Base-by-base conservation (phyloP, 345 rosid species). In the Leavenworthia alabamica region DNA sequence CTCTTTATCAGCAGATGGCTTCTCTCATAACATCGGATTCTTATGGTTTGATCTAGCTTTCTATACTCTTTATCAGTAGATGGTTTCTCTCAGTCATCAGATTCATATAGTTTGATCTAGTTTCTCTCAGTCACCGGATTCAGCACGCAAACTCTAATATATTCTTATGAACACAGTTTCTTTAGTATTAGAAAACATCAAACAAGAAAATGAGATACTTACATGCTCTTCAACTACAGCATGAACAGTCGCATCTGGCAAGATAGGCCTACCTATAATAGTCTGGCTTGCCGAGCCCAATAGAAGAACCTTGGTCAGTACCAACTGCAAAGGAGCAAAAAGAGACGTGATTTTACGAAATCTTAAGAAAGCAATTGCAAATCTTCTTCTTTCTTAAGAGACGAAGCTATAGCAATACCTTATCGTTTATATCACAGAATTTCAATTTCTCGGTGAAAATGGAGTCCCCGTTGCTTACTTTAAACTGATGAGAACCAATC, bases 211-310 rank as follows among this genome's bases (percentile, higher is more conserved):
- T 42, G 43, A 56, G 58, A 52, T 22, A 76, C 96, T 85, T 72
- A 94, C 99, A 76, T 90, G 99, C 68, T 94, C 95, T 83, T 94
- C 99, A 2, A 90, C 99, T 64, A 94, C 80, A 49, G 97, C 96
- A 77, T 90, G 92, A 56, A 93, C 96, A 56, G 80, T 74, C 8
- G 92, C 90, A 61, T 86, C 90, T 39, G 86, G 92, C 63, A 94
- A 71, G n/a, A 68, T 77, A 15, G 99, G 97, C 70, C 97, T 76
- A 39, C 97, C 99, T 3, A 90, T 66, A 19, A 90, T 77, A 14
- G 99, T 84, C 71, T 90, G 89, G 59, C 77, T 60, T 24, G 70
- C 63, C 12, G 99, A 84, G 44, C 97, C 97, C 63, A 94, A 67
- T 73, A 94, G 57, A 50, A 88, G 83, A 70, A 94, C 96, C 84